Base-by-base conservation (phyloP, 768 basidiomycete species). In the Lactifluus piperatus region DNA sequence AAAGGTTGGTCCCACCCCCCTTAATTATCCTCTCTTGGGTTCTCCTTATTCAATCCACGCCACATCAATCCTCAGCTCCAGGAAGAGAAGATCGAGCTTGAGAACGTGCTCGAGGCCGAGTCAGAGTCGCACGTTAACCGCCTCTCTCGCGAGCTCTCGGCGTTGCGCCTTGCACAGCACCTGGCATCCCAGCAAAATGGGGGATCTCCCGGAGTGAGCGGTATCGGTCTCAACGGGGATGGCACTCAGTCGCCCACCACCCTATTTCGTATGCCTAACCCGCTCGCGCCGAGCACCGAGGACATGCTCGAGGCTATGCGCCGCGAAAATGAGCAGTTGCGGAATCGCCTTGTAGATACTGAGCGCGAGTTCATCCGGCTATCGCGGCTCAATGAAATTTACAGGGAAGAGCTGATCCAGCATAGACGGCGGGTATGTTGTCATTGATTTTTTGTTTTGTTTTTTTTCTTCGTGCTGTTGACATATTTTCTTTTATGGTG, bases 51-150 rank as follows among this genome's bases (percentile, higher is more conserved):
- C 57, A 50, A 43, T 41, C 22, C 49, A 51, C 45, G 49, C 41
- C 37, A 47, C 47, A 22, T 34, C 55, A n/a, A 32, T 24, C 60
- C 24, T 20, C 57, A 91, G 90, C 78, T 92, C 50, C 79, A 85
- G 34, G 87, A 91, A 68, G 90, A 93, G 72, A 93, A 93, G 67
- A 86, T 92, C 47, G 81, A 82, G 24, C 76, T 91, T 36, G 90
- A 91, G 70, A 91, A 91, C 67, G 79, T 76, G 1, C 79, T 89
- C 36, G 90, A 93, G 70, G 90, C 88, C 9, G 90, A 92, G 70
- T 86, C 81, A n/a, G 89, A 92, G 71, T 83, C 80, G 18, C 88
- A 91, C 72, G 90, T 91, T 57, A 91, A 90, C 64, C 74, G 81
- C 56, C 75, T 92, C 39, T 81, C 82, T 27, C 74, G 88, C 47